These are phyloP conservation scores for Claviceps sp. DNA, from an alignment of 2,329 filamentous ascomycete species.

Conservation along the genomic window DNA sequence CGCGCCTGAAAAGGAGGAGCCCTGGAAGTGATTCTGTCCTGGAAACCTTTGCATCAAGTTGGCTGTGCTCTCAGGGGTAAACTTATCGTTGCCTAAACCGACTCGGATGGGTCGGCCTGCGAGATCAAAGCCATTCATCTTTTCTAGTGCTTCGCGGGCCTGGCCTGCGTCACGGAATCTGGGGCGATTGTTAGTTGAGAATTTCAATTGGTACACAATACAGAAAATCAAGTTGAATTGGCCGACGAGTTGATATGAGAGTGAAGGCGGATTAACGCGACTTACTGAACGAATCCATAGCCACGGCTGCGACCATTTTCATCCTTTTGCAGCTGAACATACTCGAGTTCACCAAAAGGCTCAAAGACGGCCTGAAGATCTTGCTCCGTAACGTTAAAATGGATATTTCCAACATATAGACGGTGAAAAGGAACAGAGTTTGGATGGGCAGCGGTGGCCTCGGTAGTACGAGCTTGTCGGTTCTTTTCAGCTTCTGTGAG, in stretches of 20 bases:
- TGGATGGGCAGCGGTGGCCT: constrained; percentile 52
- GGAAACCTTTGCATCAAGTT: constrained; percentile 87
- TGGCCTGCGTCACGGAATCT: constrained; percentile 84
- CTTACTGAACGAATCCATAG: constrained; percentile 97
- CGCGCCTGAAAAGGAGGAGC: constrained; percentile 80
- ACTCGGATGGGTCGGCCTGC: constrained; percentile 95
- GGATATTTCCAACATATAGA: constrained; percentile 97
- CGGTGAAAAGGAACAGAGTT: constrained; percentile 92
- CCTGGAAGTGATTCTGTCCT: constrained; percentile 70
- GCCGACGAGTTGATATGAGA: not conserved
- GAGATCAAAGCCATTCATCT: constrained; percentile 99
- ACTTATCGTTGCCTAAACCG: constrained; percentile 99
- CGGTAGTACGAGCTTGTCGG: constrained; percentile 77
- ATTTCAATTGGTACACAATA: too few relatives aligned
- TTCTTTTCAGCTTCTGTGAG: constrained; percentile 99
- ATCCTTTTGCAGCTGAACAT: constrained; percentile 94
- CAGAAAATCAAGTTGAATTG: too few relatives aligned
- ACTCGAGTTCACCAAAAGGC: constrained; percentile 94
- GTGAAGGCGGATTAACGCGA: constrained; percentile 12
- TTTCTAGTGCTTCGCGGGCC: constrained; percentile 88
- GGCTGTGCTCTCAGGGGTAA: constrained; percentile 91
- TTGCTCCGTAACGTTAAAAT: constrained; percentile 96
- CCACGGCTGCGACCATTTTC: constrained; percentile 81
- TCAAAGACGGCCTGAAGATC: constrained; percentile 95
- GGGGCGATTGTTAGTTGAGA: not conserved